Base-by-base conservation (phyloP, 371 early-diverging fungal species). In the Catenaria anguillulae region DNA sequence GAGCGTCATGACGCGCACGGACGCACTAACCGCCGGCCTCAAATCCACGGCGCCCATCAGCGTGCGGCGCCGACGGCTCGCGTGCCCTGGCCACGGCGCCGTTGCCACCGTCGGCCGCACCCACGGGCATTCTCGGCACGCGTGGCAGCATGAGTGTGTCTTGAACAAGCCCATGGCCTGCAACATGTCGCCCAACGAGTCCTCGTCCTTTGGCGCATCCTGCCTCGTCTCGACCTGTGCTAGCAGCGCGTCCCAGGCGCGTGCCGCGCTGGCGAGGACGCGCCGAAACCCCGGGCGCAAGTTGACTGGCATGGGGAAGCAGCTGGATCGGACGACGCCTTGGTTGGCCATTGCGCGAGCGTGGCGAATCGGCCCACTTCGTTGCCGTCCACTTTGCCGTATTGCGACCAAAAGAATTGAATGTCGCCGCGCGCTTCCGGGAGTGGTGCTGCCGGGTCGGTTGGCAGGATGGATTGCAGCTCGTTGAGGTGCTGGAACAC, bases 301-400 rank as follows among this genome's bases (percentile, higher is more conserved):
- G 29, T 50, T 31, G 15, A 50, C 52, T 2, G 29, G 10, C 2
- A 31, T 0, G 29, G 24, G 8, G 45, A 17, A 12, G 45, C 10
- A 3, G 21, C 12, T 17, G 19, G 45, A 17, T 2, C n/a, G 12
- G 2, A 6, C n/a, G 48, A 0, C 48, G 24, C 21, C 48, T 13
- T 5, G 29, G 29, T 26, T 29, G 71, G 71, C 71, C 71, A 71
- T 31, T 40, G 35, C n/a, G 67, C 69, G 52, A 71, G 62, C 33
- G 67, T 60, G 10, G 69, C 71, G 31, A 69, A 71, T 33, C 69
- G 63, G 42, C 68, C 36, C 58, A 69, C 71, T 42, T 71, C 71
- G 36, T 69, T 55, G 23, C 71, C 71, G 33, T 71, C 71, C 0
- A 71, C 71, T 50, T 65, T 60, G 29, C 71, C 71, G 42, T 71